Conservation (phyloP, 179 eudicot genomes). For the Drosera spatulata region DNA sequence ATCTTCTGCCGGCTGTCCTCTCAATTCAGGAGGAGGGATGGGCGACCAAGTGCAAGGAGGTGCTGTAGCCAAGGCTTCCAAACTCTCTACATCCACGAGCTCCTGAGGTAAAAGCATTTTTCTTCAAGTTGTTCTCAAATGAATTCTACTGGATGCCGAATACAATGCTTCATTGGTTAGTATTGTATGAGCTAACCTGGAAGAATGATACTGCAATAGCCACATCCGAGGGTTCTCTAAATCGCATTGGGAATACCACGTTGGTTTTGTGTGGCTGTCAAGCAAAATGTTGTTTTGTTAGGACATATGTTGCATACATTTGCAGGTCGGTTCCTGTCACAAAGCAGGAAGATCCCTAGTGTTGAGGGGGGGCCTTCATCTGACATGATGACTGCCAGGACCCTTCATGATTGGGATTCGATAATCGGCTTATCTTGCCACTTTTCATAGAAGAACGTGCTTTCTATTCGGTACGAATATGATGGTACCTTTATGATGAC, state of each 20-base stretch:
- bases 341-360: too few species aligned
- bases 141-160: background rate
- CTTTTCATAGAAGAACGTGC: too few species aligned
- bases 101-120: constrained; percentile 33
- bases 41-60: constrained; percentile 94
- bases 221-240: constrained; percentile 74
- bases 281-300: too few species aligned
- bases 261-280: constrained; percentile 59
- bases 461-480: too few species aligned
- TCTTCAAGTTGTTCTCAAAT: background rate
- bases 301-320: too few species aligned
- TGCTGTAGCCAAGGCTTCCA: constrained; percentile 46
- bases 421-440: too few species aligned
- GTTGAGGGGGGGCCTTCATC: too few species aligned
- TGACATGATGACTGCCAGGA: too few species aligned
- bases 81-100: constrained; percentile 58
- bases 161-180: background rate
- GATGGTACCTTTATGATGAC: constrained; percentile 70
- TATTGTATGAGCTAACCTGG: constrained; percentile 44
- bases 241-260: constrained; percentile 74
- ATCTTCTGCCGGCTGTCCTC: constrained; percentile 77
- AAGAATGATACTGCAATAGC: constrained; percentile 84
- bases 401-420: too few species aligned
- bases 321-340: too few species aligned
- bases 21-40: constrained; percentile 81